These are phyloP conservation scores for Alternaria dauci DNA, from an alignment of 2,329 filamentous ascomycete species.

Conservation along the genomic window DNA sequence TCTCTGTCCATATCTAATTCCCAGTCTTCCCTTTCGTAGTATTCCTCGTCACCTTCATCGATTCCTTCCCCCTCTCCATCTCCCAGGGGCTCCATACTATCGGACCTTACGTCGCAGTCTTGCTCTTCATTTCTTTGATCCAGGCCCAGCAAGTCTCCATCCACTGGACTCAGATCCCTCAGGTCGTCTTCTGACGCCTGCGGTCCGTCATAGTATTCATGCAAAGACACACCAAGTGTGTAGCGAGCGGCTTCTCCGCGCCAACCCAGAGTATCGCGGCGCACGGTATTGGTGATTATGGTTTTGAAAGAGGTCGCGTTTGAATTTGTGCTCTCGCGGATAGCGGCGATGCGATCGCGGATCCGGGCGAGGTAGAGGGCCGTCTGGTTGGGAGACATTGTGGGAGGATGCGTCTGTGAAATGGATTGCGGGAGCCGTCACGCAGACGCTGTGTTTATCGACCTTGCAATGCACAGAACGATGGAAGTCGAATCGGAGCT, in stretches of 20 bases:
- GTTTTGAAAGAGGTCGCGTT: not conserved
- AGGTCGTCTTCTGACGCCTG: not conserved
- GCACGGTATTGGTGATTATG: not conserved
- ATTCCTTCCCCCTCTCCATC: not conserved
- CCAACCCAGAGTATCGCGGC: not conserved
- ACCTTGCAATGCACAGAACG: not conserved
- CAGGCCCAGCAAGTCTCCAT: not conserved
- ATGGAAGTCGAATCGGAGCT: not conserved
- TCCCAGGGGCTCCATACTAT: conserved; percentile 7
- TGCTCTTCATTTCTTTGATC: not conserved
- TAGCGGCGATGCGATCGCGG: conserved; percentile 4
- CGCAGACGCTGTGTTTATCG: too few species aligned
- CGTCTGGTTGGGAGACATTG: conserved; percentile 4
- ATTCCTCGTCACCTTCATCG: not conserved
- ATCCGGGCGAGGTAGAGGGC: not conserved
- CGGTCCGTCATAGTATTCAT: not conserved
- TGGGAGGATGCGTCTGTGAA: not conserved
- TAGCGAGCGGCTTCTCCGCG: not conserved
- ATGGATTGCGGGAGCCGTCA: not conserved
- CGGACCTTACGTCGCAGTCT: not conserved
- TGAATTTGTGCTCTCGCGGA: not conserved
- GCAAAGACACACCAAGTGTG: not conserved
- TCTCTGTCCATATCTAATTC: not conserved
- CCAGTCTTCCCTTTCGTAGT: not conserved
- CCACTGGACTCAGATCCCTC: not conserved